Conservation (phyloP, 1,284 basidiomycete genomes). For the Jaminaea rosea region DNA sequence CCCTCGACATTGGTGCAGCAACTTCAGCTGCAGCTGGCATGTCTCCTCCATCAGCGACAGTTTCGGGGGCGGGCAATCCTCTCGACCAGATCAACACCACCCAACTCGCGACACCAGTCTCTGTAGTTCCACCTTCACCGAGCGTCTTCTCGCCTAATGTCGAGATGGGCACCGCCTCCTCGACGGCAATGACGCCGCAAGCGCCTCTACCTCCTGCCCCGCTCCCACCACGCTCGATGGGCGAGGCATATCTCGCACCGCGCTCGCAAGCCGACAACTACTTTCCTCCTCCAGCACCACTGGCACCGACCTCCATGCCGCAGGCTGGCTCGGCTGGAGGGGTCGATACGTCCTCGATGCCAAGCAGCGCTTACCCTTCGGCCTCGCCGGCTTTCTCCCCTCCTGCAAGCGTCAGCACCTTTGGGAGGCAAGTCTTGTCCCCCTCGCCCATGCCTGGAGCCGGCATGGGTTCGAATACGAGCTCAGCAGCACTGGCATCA, state of each 20-base stretch:
- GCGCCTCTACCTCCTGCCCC: too few species aligned
- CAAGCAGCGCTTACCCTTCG: neutral
- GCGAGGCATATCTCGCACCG: neutral
- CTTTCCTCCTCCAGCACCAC: too few species aligned
- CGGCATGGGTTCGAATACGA: too few species aligned
- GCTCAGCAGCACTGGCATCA: too few species aligned
- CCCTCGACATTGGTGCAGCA: too few species aligned
- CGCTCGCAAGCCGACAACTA: neutral
- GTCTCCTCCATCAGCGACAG: neutral
- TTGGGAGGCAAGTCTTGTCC: too few species aligned
- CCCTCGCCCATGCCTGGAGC: too few species aligned
- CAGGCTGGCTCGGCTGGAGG: neutral
- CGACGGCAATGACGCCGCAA: neutral
- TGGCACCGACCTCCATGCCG: neutral
- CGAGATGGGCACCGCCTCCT: neutral
- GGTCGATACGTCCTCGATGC: neutral
- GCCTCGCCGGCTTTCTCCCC: neutral
- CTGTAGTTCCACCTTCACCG: neutral
- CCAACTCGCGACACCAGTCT: neutral
- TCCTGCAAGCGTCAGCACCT: too few species aligned
- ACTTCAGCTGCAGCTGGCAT: conserved; percentile 3
- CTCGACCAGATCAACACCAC: neutral
- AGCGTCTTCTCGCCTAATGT: neutral
- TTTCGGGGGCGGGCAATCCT: neutral
- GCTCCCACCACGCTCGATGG: neutral